Conservation (phyloP, 192 early-diverging fungal genomes). For the Chytriomyces sp. region DNA sequence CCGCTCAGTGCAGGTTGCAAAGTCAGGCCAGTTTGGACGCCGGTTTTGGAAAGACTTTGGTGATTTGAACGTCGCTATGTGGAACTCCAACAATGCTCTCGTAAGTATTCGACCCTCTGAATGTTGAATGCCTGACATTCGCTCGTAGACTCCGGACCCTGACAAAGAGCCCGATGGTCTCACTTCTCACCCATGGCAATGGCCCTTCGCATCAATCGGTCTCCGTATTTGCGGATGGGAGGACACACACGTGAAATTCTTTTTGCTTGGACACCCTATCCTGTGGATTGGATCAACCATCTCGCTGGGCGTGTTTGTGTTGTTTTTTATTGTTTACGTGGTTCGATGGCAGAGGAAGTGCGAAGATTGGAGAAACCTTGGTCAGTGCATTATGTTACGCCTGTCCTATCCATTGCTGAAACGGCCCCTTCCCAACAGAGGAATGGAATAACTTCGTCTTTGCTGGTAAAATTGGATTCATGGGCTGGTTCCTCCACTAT, state of each 20-base stretch:
- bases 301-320: slow-evolving; percentile 54
- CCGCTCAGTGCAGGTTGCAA: slow-evolving; percentile 70
- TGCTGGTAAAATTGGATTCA: slow-evolving; percentile 67
- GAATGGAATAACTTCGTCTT: slow-evolving; percentile 75
- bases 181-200: slow-evolving; percentile 80
- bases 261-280: slow-evolving; percentile 87
- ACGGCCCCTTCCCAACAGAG: neutral
- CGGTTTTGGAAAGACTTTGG: slow-evolving; percentile 83
- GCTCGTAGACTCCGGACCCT: slow-evolving; percentile 84
- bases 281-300: slow-evolving; percentile 82
- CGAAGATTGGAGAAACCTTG: slow-evolving; percentile 53
- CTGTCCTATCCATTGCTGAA: neutral
- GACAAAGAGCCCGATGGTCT: slow-evolving; percentile 84
- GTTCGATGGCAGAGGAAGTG: slow-evolving; percentile 69
- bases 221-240: slow-evolving; percentile 94
- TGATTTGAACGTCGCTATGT: slow-evolving; percentile 94
- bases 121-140: too few relatives aligned
- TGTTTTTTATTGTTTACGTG: slow-evolving; percentile 52
- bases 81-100: slow-evolving; percentile 94
- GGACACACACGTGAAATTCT: slow-evolving; percentile 83
- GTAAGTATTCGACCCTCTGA: too few relatives aligned
- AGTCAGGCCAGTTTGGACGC: slow-evolving; percentile 63
- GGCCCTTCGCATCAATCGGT: slow-evolving; percentile 86
- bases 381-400: neutral
- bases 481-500: slow-evolving; percentile 96